Evolutionary conservation across 2,329 filamentous ascomycete species (phyloP).

Genomic region (Ceratocystiopsis minuta): DNA sequence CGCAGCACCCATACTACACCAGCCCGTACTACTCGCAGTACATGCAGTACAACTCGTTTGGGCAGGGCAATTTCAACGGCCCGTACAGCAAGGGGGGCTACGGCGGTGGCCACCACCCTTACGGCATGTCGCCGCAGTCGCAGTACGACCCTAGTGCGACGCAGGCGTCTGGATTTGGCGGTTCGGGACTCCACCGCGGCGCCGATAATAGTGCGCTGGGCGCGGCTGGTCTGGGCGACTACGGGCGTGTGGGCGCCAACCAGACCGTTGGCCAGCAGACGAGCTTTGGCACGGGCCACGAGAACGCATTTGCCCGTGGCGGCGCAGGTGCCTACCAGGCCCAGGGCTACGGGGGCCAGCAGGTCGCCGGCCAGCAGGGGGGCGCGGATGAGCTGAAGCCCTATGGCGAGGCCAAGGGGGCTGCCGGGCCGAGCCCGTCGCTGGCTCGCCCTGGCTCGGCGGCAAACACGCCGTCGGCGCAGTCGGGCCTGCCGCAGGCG

Average conservation of each 20-base stretch:
- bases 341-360: conserved; percentile 34
- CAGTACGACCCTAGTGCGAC: conserved; percentile 39
- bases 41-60: conserved; percentile 25
- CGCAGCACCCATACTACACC: conserved; percentile 39
- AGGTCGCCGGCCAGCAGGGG: conserved; percentile 24
- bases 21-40: conserved; percentile 47
- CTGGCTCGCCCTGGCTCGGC: conserved; percentile 41
- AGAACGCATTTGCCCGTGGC: conserved; percentile 32
- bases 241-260: conserved; percentile 30
- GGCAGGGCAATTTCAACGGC: conserved; percentile 30
- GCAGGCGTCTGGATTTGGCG: conserved; percentile 33
- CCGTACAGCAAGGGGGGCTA: conserved; percentile 41
- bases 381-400: conserved; percentile 38
- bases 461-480: conserved; percentile 32
- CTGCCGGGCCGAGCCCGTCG: conserved; percentile 37
- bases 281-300: conserved; percentile 35
- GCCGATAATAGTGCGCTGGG: conserved; percentile 27
- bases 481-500: conserved; percentile 35
- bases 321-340: conserved; percentile 32
- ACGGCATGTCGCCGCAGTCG: conserved; percentile 36
- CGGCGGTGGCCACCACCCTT: conserved; percentile 34
- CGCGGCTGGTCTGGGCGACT: conserved; percentile 32
- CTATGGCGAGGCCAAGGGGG: conserved; percentile 36
- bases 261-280: conserved; percentile 30
- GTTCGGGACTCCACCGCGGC: conserved; percentile 32